Evolutionary conservation across 192 early-diverging fungal genomes (phyloP).

Genomic region (Piromyces sp.): DNA sequence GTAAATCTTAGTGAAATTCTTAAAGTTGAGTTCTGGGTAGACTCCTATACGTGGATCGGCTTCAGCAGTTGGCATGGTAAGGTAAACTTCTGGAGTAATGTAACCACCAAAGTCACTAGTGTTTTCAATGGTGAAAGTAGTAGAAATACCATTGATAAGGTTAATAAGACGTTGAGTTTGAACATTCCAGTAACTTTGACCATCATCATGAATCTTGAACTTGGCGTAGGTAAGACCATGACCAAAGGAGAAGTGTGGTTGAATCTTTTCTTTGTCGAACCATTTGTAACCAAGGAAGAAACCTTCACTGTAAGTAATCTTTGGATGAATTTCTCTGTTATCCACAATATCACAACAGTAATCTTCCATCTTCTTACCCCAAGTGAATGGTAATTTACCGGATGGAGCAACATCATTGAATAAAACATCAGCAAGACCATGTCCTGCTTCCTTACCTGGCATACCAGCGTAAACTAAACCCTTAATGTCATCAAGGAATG

Average conservation of each 20-base stretch:
- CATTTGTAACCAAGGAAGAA: neutral
- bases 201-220: neutral
- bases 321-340: neutral
- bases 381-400: conserved; percentile 44
- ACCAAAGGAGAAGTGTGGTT: neutral
- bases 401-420: conserved; percentile 49
- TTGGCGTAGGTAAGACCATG: neutral
- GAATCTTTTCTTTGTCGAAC: neutral
- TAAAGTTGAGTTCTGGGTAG: neutral
- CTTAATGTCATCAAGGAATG: conserved; percentile 17
- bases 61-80: neutral
- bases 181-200: neutral
- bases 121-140: neutral
- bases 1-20: neutral
- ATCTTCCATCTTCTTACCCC: neutral
- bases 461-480: conserved; percentile 33
- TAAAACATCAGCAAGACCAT: conserved; percentile 45
- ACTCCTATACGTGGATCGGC: neutral
- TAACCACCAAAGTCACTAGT: neutral
- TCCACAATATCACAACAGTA: neutral
- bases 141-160: neutral
- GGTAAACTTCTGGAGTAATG: neutral
- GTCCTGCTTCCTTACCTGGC: conserved; percentile 50
- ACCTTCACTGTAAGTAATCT: neutral
- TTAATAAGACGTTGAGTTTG: neutral